A percentile compares a stretch with the other conserved stretches of the same genome.
Evolutionary conservation across 768 basidiomycete species (phyloP).

Genomic region (Mycena venus): DNA sequence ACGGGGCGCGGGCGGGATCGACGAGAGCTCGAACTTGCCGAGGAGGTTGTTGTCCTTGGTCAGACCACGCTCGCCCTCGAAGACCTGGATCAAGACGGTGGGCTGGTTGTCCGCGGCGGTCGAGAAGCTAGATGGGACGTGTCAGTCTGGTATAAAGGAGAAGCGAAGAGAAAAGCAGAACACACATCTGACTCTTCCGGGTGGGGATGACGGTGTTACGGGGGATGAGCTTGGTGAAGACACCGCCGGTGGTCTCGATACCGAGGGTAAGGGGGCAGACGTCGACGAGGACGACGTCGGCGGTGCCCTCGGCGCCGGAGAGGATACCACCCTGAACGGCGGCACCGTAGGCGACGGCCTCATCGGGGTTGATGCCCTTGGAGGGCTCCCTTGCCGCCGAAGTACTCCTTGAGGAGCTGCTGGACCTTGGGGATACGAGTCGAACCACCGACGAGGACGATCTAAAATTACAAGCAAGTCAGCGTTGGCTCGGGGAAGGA

Average conservation of each 20-base stretch:
- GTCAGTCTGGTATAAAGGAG: conserved; percentile 25
- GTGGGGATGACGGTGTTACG: conserved; percentile 99
- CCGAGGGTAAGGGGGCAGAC: conserved; percentile 97
- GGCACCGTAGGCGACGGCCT: conserved; percentile 99
- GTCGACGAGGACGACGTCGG: conserved; percentile 94
- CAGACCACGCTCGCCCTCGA: conserved; percentile 95
- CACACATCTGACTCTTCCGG: conserved; percentile 93
- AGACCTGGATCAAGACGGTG: conserved; percentile 97
- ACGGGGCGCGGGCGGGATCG: conserved; percentile 95
- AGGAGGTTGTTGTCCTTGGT: conserved; percentile 99
- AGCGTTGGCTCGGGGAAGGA: neutral
- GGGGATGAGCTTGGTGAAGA: conserved; percentile 97
- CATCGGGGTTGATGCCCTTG: conserved; percentile 99
- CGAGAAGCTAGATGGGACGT: conserved; percentile 68
- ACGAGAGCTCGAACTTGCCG: conserved; percentile 94
- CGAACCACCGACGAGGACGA: conserved; percentile 95
- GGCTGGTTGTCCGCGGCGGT: conserved; percentile 94
- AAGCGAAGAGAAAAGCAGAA: neutral
- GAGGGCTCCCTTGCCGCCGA: conserved; percentile 97
- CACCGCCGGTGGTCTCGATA: conserved; percentile 99
- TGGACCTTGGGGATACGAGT: conserved; percentile 99
- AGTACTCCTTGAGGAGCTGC: conserved; percentile 97
- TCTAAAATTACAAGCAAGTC: conserved; percentile 48
- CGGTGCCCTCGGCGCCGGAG: conserved; percentile 91
- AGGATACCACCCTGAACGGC: conserved; percentile 99